Evolutionary conservation across 495 filamentous ascomycete genomes (phyloP).

Genomic region (Zalerion maritima): DNA sequence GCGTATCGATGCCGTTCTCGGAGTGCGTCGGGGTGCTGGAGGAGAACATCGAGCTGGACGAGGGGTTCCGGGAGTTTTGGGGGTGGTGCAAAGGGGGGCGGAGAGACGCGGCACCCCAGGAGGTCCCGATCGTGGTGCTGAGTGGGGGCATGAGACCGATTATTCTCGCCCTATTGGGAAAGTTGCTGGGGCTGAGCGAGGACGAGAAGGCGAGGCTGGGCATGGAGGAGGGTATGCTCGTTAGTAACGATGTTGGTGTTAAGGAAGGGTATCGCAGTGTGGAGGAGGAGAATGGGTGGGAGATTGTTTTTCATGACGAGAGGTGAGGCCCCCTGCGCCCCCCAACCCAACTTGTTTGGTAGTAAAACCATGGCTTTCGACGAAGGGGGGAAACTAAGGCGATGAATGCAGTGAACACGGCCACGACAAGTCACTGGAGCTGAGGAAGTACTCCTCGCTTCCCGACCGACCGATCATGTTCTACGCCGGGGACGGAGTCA

Average conservation of each 20-base stretch:
- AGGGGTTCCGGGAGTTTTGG: conserved; percentile 74
- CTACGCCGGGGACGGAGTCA: conserved; percentile 85
- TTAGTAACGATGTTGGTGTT: conserved; percentile 64
- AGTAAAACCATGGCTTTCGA: background rate
- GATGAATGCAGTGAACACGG: conserved; percentile 50
- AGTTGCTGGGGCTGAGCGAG: conserved; percentile 58
- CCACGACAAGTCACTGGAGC: conserved; percentile 83
- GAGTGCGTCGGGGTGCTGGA: conserved; percentile 61
- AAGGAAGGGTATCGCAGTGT: conserved; percentile 52
- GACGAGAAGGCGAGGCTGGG: conserved; percentile 50
- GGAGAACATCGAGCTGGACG: conserved; percentile 77
- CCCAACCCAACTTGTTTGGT: conserved; percentile 1
- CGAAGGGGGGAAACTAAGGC: conserved; percentile 1
- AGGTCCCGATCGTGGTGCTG: conserved; percentile 82
- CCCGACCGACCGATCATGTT: conserved; percentile 64
- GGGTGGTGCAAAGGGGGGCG: too few species aligned
- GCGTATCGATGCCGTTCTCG: conserved; percentile 59
- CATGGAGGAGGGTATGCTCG: conserved; percentile 61
- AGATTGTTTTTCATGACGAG: conserved; percentile 76
- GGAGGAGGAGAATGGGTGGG: conserved; percentile 68
- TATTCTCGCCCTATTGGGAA: conserved; percentile 66
- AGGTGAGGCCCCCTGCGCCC: conserved; percentile 32
- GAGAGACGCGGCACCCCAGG: conserved; percentile 54
- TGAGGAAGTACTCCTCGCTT: conserved; percentile 66
- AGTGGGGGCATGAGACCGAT: conserved; percentile 86